Base-by-base conservation (phyloP, 1,284 basidiomycete species). In the Apiotrichum mycotoxinovorans region DNA sequence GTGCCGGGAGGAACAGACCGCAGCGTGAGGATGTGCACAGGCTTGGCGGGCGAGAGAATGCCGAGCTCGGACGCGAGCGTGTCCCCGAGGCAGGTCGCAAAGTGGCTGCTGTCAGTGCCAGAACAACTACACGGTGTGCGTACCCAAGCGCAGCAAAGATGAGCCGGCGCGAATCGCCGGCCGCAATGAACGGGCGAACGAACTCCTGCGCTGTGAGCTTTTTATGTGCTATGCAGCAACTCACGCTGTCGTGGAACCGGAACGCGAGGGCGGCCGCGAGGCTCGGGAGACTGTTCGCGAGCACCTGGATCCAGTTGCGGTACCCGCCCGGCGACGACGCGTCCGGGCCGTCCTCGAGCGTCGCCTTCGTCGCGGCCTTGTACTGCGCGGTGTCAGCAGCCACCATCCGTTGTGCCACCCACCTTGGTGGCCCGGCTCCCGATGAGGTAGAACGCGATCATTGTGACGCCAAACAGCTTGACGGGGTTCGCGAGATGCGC, bases 341-440 rank as follows among this genome's bases (percentile, higher is more conserved):
- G 44, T 87, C 83, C 63, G 87, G 84, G 0, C 85, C 88, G 48
- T 88, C 88, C 72, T 98, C 94, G 26, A 94, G 80, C 57, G 78
- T 78, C 2, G 83, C 83, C 73, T 97, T 98, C 51, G 77, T 46
- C 1, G 66, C 57, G 0, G 78, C 75, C 60, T 82, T 81, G 68
- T 79, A 74, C 76, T 79, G 61, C 20, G 18, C 11, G 1, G 4
- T 20, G 33, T 60, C 43, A 56, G 38, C 27, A 18, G 27, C 26
- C 12, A 17, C 15, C 26, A 30, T n/a, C n/a, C n/a, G 20, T 10
- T 14, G 18, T 20, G 20, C 30, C 3, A 23, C 88, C 84, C 58
- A 86, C 86, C 82, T 91, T 93, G 7, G 93, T 96, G 0, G 91
- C 92, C 50, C 84, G 81, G 51, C 88, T 90, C 0, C 87, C 92